Base-by-base conservation (phyloP, 139 green algal species). In the Chlorella sp. region DNA sequence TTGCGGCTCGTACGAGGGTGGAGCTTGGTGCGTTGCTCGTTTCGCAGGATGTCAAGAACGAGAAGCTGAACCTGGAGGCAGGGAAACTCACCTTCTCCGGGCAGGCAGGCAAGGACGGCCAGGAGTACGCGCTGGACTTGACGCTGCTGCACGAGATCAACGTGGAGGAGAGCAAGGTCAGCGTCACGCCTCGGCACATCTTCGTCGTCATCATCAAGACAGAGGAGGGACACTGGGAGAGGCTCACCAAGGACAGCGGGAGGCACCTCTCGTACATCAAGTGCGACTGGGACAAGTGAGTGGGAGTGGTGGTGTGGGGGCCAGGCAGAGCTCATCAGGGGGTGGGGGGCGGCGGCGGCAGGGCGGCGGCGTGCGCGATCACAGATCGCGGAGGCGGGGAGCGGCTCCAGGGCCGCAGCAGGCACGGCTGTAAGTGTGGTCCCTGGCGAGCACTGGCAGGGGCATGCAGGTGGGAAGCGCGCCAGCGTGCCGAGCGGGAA, bases 191-290 rank as follows among this genome's bases (percentile, higher is more conserved):
- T 23, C 77, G 90, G 2, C 72, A 83, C 51, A 82, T 95, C 33
- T 78, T 90, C 36, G 69, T 91, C 31, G 77, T 90, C 2, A 85
- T 94, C 24, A 72, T 72, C 20, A 95, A 95, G 82, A 88, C 83
- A 33, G 80, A 81, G 61, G 49, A 72, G 4, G 82, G 72, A 31
- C 76, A 88, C 74, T 93, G 90, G 88, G 85, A 83, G 27, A 74
- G 87, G 14, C 75, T 95, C 49, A 85, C 88, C 1, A 86, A 88
- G 75, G 71, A 81, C 31, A 82, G 35, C 0, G 64, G 55, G 31
- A 64, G 26, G 68, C 67, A 78, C 24, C 31, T 77, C 2, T 61
- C 78, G 49, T 74, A 84, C 79, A 78, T 84, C 42, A 84, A 84
- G 67, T 74, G 59, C 60, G 79, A 84, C 71, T 84, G 79, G 79